These are phyloP conservation scores for Helicostylum pulchrum DNA, from an alignment of 192 early-diverging fungal genomes.

Conservation along the genomic window DNA sequence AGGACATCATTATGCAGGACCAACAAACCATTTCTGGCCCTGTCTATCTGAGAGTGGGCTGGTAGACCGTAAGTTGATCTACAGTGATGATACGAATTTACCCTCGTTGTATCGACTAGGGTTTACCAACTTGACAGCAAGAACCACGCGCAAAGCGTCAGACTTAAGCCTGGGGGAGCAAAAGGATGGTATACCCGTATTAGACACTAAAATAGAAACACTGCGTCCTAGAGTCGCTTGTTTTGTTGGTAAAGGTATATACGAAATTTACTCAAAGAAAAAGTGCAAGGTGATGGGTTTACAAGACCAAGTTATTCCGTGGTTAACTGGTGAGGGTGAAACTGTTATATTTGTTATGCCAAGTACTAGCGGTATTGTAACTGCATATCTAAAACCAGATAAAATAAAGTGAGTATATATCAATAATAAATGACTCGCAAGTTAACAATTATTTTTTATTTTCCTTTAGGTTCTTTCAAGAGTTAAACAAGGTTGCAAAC, in stretches of 20 bases:
- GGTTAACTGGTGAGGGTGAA: conserved; percentile 13
- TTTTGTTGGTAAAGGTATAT: conserved; percentile 71
- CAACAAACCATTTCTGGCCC: conserved; percentile 72
- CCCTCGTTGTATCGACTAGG: conserved; percentile 53
- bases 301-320: conserved; percentile 37
- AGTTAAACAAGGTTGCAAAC: background rate
- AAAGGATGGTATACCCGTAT: conserved; percentile 53
- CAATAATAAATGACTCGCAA: background rate
- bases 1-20: conserved; percentile 68
- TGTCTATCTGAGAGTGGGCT: conserved; percentile 62
- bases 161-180: conserved; percentile 61
- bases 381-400: conserved; percentile 57
- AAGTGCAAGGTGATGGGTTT: conserved; percentile 36
- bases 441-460: background rate
- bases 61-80: conserved; percentile 45
- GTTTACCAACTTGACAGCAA: conserved; percentile 62
- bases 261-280: conserved; percentile 51
- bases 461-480: conserved; percentile 4
- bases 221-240: conserved; percentile 59
- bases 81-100: conserved; percentile 51
- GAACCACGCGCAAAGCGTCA: conserved; percentile 53
- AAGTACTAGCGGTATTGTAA: conserved; percentile 67
- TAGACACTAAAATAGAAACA: conserved; percentile 58
- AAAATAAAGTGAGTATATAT: conserved; percentile 48
- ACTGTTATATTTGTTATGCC: conserved; percentile 45